Conservation (phyloP, 2,329 filamentous ascomycete genomes). For the Passalora sequoiae region DNA sequence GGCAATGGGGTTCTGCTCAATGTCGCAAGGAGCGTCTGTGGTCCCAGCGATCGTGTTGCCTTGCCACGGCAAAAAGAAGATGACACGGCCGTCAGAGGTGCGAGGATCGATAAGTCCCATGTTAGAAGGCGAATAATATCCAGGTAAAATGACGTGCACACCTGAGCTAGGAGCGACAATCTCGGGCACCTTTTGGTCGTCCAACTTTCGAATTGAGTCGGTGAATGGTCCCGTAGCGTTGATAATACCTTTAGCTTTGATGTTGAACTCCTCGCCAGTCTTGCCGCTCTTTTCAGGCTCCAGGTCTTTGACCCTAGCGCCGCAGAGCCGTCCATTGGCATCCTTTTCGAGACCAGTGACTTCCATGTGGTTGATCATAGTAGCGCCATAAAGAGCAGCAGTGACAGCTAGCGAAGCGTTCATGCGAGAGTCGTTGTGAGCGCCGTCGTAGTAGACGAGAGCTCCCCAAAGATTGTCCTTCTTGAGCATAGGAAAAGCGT, state of each 20-base stretch:
- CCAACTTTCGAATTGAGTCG: constrained; percentile 79
- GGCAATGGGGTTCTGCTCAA: constrained; percentile 68
- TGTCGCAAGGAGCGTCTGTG: constrained; percentile 70
- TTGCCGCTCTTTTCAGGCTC: constrained; percentile 62
- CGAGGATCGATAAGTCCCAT: constrained; percentile 85
- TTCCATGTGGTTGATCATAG: constrained; percentile 77
- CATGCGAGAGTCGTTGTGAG: constrained; percentile 89
- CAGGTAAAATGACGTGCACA: constrained; percentile 79
- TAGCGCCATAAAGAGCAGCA: constrained; percentile 78
- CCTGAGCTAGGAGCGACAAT: constrained; percentile 83
- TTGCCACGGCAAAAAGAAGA: constrained; percentile 92
- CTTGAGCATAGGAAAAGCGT: constrained; percentile 85
- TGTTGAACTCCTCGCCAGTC: constrained; percentile 58
- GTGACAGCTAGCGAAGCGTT: constrained; percentile 86
- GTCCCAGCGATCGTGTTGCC: constrained; percentile 88
- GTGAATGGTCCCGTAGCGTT: constrained; percentile 87
- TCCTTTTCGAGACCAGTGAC: constrained; percentile 74
- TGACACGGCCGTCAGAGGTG: constrained; percentile 82
- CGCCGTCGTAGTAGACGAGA: constrained; percentile 85
- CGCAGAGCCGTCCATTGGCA: constrained; percentile 64
- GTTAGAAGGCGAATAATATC: constrained; percentile 77
- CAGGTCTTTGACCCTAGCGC: constrained; percentile 67
- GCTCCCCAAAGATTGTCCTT: constrained; percentile 72
- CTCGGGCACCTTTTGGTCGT: constrained; percentile 64
- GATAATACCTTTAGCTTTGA: constrained; percentile 75